phyloP scores from a whole-genome alignment of 2,329 filamentous ascomycete genomes.

The Chlorencoelia australis region DNA sequence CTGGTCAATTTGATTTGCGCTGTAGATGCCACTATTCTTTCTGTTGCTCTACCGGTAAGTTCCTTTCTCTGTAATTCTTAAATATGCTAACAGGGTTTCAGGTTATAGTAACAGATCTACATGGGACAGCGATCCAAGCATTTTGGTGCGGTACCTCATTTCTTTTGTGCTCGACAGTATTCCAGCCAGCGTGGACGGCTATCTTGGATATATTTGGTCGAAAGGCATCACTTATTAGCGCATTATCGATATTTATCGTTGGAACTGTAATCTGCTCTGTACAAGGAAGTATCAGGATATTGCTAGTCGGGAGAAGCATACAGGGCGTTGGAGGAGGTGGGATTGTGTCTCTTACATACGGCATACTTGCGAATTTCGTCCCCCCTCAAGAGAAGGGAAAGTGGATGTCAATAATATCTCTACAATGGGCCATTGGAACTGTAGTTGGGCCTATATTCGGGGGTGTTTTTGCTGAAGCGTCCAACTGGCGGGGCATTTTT shows the following conservation, averaged over 20 bases:
- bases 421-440: conserved; percentile 22
- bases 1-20: conserved; percentile 42
- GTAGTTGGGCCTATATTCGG: conserved; percentile 30
- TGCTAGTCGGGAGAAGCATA: conserved; percentile 30
- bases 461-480: conserved; percentile 31
- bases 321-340: conserved; percentile 42
- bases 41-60: conserved; percentile 18
- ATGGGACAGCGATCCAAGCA: conserved; percentile 45
- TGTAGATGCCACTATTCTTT: conserved; percentile 53
- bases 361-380: conserved; percentile 37
- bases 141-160: conserved; percentile 62
- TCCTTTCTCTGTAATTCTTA: not conserved
- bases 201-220: conserved; percentile 20
- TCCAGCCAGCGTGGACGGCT: conserved; percentile 36
- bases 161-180: conserved; percentile 51
- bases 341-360: conserved; percentile 35
- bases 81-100: conserved; percentile 4
- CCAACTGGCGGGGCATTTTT: conserved; percentile 24
- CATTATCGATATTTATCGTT: conserved; percentile 16
- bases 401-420: conserved; percentile 23
- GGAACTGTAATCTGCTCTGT: conserved; percentile 26
- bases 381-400: conserved; percentile 32
- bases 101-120: conserved; percentile 45
- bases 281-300: conserved; percentile 17
- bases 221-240: conserved; percentile 15